Evolutionary conservation across 148 eudicot species (phyloP).

Genomic region (Rhododendron vialii): DNA sequence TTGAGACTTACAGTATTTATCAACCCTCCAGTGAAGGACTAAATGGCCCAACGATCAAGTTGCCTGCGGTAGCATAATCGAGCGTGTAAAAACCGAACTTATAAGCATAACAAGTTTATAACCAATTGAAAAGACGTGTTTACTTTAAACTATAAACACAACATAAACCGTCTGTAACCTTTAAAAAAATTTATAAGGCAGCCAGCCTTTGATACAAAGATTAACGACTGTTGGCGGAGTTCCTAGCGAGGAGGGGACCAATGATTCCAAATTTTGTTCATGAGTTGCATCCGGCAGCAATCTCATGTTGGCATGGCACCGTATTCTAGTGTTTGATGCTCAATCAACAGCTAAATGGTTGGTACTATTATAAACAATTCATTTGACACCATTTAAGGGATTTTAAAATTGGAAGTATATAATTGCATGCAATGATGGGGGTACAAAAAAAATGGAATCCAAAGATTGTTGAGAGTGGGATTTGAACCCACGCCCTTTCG

Average conservation of each 20-base stretch:
- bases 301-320: not conserved
- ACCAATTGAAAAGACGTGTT: too few species aligned
- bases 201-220: not conserved
- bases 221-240: too few species aligned
- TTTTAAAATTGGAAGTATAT: too few species aligned
- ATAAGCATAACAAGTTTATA: too few species aligned
- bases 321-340: not conserved
- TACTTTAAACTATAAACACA: not conserved
- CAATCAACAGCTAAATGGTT: too few species aligned
- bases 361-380: too few species aligned
- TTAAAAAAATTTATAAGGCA: too few species aligned
- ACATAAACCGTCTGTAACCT: not conserved
- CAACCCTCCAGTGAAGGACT: not conserved
- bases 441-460: too few species aligned
- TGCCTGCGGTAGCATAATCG: too few species aligned
- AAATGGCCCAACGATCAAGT: not conserved
- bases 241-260: not conserved
- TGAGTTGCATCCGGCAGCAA: not conserved
- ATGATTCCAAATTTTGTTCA: not conserved
- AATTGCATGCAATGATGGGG: too few species aligned
- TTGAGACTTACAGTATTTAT: not conserved
- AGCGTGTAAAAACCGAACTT: too few species aligned
- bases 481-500: slow-evolving; percentile 99
- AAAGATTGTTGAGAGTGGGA: slow-evolving; percentile 61
- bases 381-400: too few species aligned